Percentiles rank a stretch among this genome's conserved stretches.
Evolutionary conservation across 495 filamentous ascomycete species (phyloP).

Genomic region (Diplogelasinospora grovesii): DNA sequence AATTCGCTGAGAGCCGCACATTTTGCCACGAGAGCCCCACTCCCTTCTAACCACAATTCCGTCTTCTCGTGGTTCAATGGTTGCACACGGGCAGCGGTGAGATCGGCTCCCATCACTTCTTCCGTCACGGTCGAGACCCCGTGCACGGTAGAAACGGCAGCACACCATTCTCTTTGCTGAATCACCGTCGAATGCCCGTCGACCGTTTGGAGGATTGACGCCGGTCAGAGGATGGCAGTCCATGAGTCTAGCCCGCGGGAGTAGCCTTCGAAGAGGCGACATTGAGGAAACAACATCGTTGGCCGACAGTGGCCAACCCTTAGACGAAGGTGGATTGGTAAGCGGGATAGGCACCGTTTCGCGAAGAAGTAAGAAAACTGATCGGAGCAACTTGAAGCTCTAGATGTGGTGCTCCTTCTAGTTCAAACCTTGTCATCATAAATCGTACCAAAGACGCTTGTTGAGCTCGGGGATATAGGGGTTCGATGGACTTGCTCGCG

Average conservation of each 20-base stretch:
- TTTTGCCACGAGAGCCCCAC: conserved; percentile 22
- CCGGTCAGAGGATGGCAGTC: not conserved
- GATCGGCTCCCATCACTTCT: conserved; percentile 3
- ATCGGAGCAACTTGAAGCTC: not conserved
- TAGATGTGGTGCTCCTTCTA: not conserved
- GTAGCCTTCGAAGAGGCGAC: too few species aligned
- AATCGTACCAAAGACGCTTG: conserved; percentile 14
- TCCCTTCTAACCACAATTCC: conserved; percentile 9
- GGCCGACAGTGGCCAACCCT: too few species aligned
- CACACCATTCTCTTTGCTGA: not conserved
- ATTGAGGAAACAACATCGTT: too few species aligned
- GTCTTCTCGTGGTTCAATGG: conserved; percentile 9
- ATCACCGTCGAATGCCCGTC: not conserved
- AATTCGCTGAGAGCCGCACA: conserved; percentile 16
- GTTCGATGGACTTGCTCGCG: conserved; percentile 5
- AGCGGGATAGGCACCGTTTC: too few species aligned
- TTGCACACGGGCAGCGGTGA: conserved; percentile 16
- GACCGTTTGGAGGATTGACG: not conserved
- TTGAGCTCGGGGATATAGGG: too few species aligned
- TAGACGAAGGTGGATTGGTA: too few species aligned
- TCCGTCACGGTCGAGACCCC: conserved; percentile 10
- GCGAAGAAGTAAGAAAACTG: too few species aligned
- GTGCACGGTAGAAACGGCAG: conserved; percentile 2
- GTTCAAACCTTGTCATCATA: conserved; percentile 6
- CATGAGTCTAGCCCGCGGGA: not conserved